Base-by-base conservation (phyloP, 164 flowering plant genomes). In the Cinnamomum chago region DNA sequence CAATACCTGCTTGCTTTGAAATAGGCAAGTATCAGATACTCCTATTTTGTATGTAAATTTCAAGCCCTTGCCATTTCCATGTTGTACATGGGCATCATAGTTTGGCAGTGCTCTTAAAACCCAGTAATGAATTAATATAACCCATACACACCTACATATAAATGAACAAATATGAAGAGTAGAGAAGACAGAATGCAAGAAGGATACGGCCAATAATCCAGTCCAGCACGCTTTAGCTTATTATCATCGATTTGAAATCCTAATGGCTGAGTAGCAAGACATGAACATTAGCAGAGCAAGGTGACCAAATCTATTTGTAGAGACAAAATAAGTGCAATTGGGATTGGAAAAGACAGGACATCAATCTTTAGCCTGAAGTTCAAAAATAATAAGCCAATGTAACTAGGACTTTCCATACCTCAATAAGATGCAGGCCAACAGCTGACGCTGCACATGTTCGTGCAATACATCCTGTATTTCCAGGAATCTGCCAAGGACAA, bases 131-230 rank as follows among this genome's bases (percentile, higher is more conserved):
- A 55, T 55, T 55, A 20, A 55, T 55, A 18, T 55, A 55, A 55
- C 60, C 60, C 17, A 55, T 5, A 55, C 17, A 55, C 2, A 55
- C 60, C 17, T 2, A 55, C 18, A 55, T 1, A 22, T 64, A 64
- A 23, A 64, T 64, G 28, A 23, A 12, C 27, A 64, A 64, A 64
- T 1, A 64, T 23, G 33, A 64, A 24, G 28, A 7, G 4, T 9
- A 13, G 27, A 22, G 71, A 1, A 77, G 58, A 13, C 1, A 52
- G 58, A 33, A 20, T 5, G 9, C 20, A 27, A 72, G 50, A 58
- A 72, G 95, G 99, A 93, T 95, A 95, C 99, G 95, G 97, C 97
- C 99, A 93, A 68, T 93, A 95, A 80, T 95, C 97, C 80, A 95
- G 77, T 68, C 99, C 97, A 73, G 99, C 99, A 74, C 99, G 97